Percentiles rank a stretch among this genome's conserved stretches.
These are phyloP conservation scores for Phaeosphaeria sp. DNA, from an alignment of 2,329 filamentous ascomycete species.

Conservation along the genomic window DNA sequence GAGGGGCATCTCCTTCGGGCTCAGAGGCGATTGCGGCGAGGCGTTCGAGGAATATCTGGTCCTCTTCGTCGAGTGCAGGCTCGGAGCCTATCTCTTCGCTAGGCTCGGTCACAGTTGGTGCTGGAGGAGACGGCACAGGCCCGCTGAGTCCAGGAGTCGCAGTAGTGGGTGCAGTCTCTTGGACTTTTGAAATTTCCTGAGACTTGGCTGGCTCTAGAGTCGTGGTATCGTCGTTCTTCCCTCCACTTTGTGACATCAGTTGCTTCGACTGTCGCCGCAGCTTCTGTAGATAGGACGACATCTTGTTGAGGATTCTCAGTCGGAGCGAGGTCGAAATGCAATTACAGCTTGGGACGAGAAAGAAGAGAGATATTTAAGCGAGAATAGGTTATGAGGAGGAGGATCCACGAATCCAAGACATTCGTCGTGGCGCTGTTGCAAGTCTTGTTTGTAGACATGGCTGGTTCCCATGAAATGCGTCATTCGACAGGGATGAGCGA, in stretches of 20 bases:
- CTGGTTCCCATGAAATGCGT: slow-evolving; percentile 25
- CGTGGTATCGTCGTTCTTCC: slow-evolving; percentile 10
- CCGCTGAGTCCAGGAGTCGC: slow-evolving; percentile 29
- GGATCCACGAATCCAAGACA: slow-evolving; percentile 23
- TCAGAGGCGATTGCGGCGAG: slow-evolving; percentile 56
- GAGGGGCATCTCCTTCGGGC: slow-evolving; percentile 50
- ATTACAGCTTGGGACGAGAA: background rate
- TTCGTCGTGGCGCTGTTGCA: slow-evolving; percentile 28
- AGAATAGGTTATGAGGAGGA: background rate
- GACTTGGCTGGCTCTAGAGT: slow-evolving; percentile 3
- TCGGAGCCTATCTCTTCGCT: slow-evolving; percentile 38
- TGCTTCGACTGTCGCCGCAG: slow-evolving; percentile 43
- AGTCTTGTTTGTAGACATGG: slow-evolving; percentile 26
- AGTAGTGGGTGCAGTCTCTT: slow-evolving; percentile 7
- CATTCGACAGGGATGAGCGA: slow-evolving; percentile 33
- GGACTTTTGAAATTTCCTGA: slow-evolving; percentile 19
- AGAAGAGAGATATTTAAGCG: background rate
- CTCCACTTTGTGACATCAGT: slow-evolving; percentile 20
- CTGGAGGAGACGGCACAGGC: slow-evolving; percentile 22
- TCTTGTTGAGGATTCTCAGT: slow-evolving; percentile 10
- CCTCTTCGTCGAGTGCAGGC: slow-evolving; percentile 65
- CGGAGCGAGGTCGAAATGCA: background rate
- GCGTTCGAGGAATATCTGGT: slow-evolving; percentile 63
- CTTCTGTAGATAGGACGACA: slow-evolving; percentile 44
- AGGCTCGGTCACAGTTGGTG: slow-evolving; percentile 31